Base-by-base conservation (phyloP, 2,329 filamentous ascomycete species). In the Fusarium fujikuroi region DNA sequence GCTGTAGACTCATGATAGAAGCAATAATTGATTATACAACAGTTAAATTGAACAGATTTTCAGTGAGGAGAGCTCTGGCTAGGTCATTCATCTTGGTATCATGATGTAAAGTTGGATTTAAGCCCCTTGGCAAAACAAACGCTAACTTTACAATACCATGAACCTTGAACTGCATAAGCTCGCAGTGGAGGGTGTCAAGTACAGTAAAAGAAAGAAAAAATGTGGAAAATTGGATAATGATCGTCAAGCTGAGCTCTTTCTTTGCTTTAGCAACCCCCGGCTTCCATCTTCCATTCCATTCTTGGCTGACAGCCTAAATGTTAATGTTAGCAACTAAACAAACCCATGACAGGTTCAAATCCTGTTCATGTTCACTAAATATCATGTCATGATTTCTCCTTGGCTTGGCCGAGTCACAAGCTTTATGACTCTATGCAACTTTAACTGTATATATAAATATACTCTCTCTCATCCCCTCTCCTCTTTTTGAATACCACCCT, bases 321-420 rank as follows among this genome's bases (percentile, higher is more conserved):
- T 16, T 21, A 47, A 47, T 39, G 15, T n/a, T 30, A 23, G 49
- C 49, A 56, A 28, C 37, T 19, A 21, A 43, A 60, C 36, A 47
- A 52, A 47, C 32, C 34, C 42, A 70, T 36, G 60, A 37, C 52
- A 56, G 59, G 63, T 14, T n/a, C 42, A 59, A 70, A 70, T 62
- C 71, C 70, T 70, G 70, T n/a, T 71, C 58, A 68, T 70, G 59
- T 21, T 71, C 58, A 61, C 9, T 44, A 47, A 52, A 34, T 37
- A 72, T 64, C 61, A 74, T 70, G 72, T 53, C 69, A 74, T 75
- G 63, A 37, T 50, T 50, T 59, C 34, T 63, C 40, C 70, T 74
- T 69, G 72, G 72, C 70, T 71, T 74, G 53, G 72, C 66, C 65
- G 50, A 57, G 59, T 54, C 62, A 63, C 47, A 53, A 34, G 56